A percentile compares a stretch with the other conserved stretches of the same genome.
phyloP scores from a whole-genome alignment of 2,329 filamentous ascomycete genomes.

The Parascedosporium putredinis region DNA sequence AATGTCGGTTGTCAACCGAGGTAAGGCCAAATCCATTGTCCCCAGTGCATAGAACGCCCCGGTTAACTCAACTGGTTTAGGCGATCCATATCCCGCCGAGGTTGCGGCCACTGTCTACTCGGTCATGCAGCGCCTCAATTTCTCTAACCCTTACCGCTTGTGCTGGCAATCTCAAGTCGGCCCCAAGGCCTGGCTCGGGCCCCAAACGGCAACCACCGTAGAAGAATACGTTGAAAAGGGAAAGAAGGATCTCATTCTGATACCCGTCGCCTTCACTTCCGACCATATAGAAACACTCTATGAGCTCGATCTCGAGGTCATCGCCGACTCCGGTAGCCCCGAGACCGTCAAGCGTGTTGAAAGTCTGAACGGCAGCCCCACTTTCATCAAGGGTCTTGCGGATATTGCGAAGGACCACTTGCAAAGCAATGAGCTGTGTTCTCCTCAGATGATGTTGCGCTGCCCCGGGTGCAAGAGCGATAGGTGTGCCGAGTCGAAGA shows the following conservation, averaged over 20 bases:
- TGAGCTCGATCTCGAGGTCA: constrained; percentile 90
- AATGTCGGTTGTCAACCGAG: constrained; percentile 94
- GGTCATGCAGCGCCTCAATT: constrained; percentile 84
- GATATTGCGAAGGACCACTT: constrained; percentile 78
- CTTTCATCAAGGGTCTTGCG: constrained; percentile 84
- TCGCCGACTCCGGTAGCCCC: constrained; percentile 68
- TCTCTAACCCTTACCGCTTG: constrained; percentile 82
- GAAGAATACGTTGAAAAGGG: constrained; percentile 83
- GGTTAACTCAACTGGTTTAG: constrained; percentile 31
- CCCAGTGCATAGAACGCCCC: background rate
- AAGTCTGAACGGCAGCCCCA: constrained; percentile 78
- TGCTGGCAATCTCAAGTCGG: constrained; percentile 99
- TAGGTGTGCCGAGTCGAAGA: constrained; percentile 68
- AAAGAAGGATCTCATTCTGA: constrained; percentile 79
- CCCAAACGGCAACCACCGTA: constrained; percentile 83
- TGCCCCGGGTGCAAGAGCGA: constrained; percentile 92
- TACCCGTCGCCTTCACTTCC: constrained; percentile 96
- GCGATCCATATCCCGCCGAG: constrained; percentile 90
- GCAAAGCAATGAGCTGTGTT: constrained; percentile 55
- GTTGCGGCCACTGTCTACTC: constrained; percentile 93
- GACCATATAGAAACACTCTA: constrained; percentile 97
- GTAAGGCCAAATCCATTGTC: constrained; percentile 29
- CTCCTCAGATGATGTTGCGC: constrained; percentile 75
- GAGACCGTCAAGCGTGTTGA: constrained; percentile 84
- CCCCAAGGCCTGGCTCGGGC: constrained; percentile 87